These are phyloP conservation scores for Lathyrus tuberosus DNA, from an alignment of 306 rosid species.

Conservation along the genomic window DNA sequence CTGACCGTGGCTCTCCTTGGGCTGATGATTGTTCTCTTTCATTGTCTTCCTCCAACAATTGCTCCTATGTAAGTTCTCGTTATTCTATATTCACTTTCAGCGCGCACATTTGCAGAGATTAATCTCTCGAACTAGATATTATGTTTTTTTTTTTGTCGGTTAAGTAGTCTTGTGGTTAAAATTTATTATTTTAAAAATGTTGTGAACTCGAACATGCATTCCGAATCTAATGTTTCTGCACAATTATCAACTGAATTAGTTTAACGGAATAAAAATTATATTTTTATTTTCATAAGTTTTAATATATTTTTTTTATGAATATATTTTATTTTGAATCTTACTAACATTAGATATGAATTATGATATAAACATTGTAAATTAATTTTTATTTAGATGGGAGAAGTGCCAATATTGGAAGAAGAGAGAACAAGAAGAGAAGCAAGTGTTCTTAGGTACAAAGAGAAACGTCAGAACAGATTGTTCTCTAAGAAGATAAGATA, in stretches of 20 bases:
- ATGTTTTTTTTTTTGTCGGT: too few relatives aligned
- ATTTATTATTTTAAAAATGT: too few relatives aligned
- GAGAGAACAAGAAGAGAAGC: conserved; percentile 76
- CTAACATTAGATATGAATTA: not conserved
- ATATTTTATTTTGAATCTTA: not conserved
- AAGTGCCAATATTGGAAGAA: conserved; percentile 75
- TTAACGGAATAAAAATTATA: too few relatives aligned
- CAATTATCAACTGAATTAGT: too few relatives aligned
- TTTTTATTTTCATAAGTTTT: too few relatives aligned
- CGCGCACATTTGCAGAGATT: too few relatives aligned
- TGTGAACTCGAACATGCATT: too few relatives aligned
- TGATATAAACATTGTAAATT: not conserved
- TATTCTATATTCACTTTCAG: not conserved
- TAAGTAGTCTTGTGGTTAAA: too few relatives aligned
- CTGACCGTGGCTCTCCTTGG: conserved; percentile 73
- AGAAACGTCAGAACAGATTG: conserved; percentile 75
- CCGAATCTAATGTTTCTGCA: too few relatives aligned
- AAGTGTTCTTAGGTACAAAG: conserved; percentile 80
- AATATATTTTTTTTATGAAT: too few relatives aligned
- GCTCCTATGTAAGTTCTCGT: conserved; percentile 59
- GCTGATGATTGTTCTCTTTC: conserved; percentile 62
- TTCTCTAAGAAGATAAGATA: conserved; percentile 95
- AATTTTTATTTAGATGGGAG: conserved; percentile 61
- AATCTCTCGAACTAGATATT: too few relatives aligned
- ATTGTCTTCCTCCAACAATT: conserved; percentile 40